Base-by-base conservation (phyloP, 306 rosid genomes). In the Canavalia gladiata region DNA sequence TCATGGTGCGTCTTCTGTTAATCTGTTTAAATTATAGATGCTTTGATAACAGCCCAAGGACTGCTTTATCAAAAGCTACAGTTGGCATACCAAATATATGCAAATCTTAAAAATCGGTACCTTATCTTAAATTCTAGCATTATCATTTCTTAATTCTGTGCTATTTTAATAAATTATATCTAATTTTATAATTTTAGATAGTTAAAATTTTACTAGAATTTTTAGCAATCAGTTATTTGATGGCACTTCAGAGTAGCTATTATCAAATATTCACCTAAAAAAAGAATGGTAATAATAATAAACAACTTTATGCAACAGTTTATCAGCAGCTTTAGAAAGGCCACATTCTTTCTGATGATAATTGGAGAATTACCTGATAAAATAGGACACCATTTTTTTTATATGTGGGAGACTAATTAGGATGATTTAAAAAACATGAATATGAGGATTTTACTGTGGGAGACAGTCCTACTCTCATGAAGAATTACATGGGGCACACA, bases 181-280 rank as follows among this genome's bases (percentile, higher is more conserved):
- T 58, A 11, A 49, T 82, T 59, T 54, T 37, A 55, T 35, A 45
- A 66, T 34, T 45, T 54, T 66, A 4, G 55, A 67, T 68, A 49
- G 55, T 83, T 88, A 77, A 88, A 92, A 79, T 89, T 84, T 18
- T 25, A 39, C 35, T 4, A 54, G n/a, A 60, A n/a, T 37, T 68
- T 64, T 37, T 63, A 62, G 47, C 45, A 25, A 34, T 47, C 42
- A 34, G 33, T 46, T 58, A 52, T 57, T 47, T 71, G 4, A 6
- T 80, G 37, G 34, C 18, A 76, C 64, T 49, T 64, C 42, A 64
- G 13, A 64, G 29, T 8, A n/a, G 18, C 42, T 49, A 29, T 25
- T 64, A 10, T 18, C 28, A 62, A 18, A 47, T 30, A 42, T 7
- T 63, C 72, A 12, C 4, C 43, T 18, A 18, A 12, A 4, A 43